phyloP scores from a whole-genome alignment of 306 rosid species.

The Cyclanthera cordifolia region DNA sequence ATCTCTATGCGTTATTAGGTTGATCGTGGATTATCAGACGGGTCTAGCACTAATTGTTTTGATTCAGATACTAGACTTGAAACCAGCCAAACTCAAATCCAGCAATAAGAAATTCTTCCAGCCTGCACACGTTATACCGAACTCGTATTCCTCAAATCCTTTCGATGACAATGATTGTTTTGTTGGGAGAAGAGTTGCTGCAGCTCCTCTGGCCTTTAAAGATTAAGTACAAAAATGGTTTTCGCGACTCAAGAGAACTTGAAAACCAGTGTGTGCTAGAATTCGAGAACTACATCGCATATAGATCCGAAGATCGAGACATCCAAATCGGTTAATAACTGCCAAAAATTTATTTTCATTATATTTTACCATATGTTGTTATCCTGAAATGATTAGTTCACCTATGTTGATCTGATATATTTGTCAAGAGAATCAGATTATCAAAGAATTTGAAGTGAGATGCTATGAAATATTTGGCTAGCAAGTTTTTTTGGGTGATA shows the following conservation, averaged over 20 bases:
- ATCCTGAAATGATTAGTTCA: not conserved
- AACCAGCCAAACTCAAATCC: slow-evolving; percentile 20
- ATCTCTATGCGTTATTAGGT: slow-evolving; percentile 31
- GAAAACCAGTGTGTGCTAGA: slow-evolving; percentile 69
- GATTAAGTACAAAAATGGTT: slow-evolving; percentile 33
- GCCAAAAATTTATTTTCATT: slow-evolving; percentile 30
- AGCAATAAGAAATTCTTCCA: slow-evolving; percentile 49
- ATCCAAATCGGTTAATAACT: slow-evolving; percentile 50
- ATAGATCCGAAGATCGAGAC: slow-evolving; percentile 60
- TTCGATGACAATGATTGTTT: slow-evolving; percentile 22
- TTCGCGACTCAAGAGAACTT: slow-evolving; percentile 40
- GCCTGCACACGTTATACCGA: slow-evolving; percentile 32
- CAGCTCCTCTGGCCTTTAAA: slow-evolving; percentile 25
- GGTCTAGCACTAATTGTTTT: slow-evolving; percentile 18
- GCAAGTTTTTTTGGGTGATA: not conserved
- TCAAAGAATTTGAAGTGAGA: not conserved
- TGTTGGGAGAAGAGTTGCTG: slow-evolving; percentile 32
- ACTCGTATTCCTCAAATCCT: slow-evolving; percentile 32
- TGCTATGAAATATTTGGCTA: not conserved
- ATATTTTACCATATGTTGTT: not conserved
- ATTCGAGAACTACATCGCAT: slow-evolving; percentile 54
- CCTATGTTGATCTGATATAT: not conserved
- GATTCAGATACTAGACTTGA: slow-evolving; percentile 29
- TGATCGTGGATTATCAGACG: slow-evolving; percentile 22
- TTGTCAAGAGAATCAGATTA: not conserved